These are phyloP conservation scores for Cunninghamia lanceolata DNA, from an alignment of 75 land plant genomes.

Conservation along the genomic window DNA sequence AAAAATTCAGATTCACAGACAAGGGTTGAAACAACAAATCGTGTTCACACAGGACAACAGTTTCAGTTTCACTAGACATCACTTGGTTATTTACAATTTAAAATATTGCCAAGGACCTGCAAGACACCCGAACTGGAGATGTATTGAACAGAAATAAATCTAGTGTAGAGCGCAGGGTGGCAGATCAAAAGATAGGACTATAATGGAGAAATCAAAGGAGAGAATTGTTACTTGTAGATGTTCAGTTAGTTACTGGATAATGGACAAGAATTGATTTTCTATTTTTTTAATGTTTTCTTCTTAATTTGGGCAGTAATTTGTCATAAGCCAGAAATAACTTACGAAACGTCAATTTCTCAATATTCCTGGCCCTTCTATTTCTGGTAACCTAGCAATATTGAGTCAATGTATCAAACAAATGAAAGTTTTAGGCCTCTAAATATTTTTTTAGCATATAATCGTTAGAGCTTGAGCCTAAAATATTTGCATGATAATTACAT, in stretches of 20 bases:
- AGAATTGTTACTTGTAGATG: neutral
- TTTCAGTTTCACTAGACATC: too few species aligned
- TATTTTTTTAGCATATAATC: neutral
- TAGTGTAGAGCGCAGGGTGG: neutral
- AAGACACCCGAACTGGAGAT: neutral
- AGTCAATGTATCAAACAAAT: neutral
- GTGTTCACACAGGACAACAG: too few species aligned
- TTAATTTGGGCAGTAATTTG: neutral
- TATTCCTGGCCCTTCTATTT: neutral
- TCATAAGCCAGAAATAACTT: neutral
- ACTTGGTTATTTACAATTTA: too few species aligned
- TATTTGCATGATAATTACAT: neutral
- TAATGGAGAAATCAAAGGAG: neutral
- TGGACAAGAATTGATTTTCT: neutral
- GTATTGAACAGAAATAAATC: neutral
- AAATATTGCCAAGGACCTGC: neutral
- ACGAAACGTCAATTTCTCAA: neutral
- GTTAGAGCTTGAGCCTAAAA: neutral
- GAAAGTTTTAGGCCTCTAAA: neutral
- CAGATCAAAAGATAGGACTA: neutral
- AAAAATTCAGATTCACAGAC: too few species aligned
- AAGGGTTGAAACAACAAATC: too few species aligned
- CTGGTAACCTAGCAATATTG: neutral
- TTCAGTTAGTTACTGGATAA: neutral
- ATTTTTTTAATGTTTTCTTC: neutral